These are phyloP conservation scores for Colletotrichum tofieldiae DNA, from an alignment of 2,329 filamentous ascomycete species.

Conservation along the genomic window DNA sequence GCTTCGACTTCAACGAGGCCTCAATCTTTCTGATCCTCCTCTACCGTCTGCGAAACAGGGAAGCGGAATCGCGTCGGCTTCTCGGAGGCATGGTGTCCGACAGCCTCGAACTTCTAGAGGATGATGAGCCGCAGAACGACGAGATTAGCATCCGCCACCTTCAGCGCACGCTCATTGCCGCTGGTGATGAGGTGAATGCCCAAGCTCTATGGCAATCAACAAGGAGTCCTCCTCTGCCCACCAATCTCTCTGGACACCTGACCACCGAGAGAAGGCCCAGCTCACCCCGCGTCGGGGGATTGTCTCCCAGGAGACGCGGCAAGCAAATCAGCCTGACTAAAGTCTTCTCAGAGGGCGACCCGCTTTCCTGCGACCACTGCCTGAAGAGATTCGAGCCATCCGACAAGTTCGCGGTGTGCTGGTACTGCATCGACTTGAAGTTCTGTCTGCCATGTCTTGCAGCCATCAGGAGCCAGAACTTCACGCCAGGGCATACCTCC, in stretches of 20 bases:
- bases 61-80: slow-evolving; percentile 48
- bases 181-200: slow-evolving; percentile 55
- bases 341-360: slow-evolving; percentile 40
- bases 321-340: slow-evolving; percentile 46
- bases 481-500: slow-evolving; percentile 46
- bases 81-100: slow-evolving; percentile 55
- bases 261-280: slow-evolving; percentile 42
- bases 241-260: slow-evolving; percentile 48
- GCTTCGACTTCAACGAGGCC: slow-evolving; percentile 59
- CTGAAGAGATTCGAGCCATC: slow-evolving; percentile 52
- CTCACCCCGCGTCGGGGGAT: slow-evolving; percentile 34
- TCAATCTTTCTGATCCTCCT: slow-evolving; percentile 58
- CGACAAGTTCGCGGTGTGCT: slow-evolving; percentile 55
- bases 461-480: slow-evolving; percentile 48
- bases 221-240: slow-evolving; percentile 51
- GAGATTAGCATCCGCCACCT: slow-evolving; percentile 60
- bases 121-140: slow-evolving; percentile 60
- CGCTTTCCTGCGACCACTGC: slow-evolving; percentile 54
- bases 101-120: slow-evolving; percentile 56
- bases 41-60: slow-evolving; percentile 52
- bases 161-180: slow-evolving; percentile 56
- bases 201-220: slow-evolving; percentile 57
- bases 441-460: slow-evolving; percentile 56
- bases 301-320: slow-evolving; percentile 34
- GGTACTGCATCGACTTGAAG: slow-evolving; percentile 55